phyloP scores from a whole-genome alignment of 306 rosid genomes.

The Vachellia collinsii region DNA sequence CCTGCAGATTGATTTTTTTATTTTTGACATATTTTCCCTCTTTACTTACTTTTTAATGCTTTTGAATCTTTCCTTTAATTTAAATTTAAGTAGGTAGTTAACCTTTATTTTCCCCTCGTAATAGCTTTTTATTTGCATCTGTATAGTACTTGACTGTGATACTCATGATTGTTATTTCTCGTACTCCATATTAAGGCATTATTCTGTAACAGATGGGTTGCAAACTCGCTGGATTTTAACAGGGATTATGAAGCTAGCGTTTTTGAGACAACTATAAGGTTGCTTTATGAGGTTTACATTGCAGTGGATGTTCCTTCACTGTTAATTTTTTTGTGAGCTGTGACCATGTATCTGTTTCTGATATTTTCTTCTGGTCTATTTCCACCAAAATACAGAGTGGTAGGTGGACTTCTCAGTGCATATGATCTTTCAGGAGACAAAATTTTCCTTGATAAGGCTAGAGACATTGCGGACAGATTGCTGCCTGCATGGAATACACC shows the following conservation, averaged over 20 bases:
- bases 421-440: constrained; percentile 94
- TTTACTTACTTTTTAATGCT: constrained; percentile 21
- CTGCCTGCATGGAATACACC: constrained; percentile 98
- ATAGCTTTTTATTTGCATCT: constrained; percentile 15
- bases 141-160: constrained; percentile 27
- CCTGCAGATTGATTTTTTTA: constrained; percentile 26
- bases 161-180: constrained; percentile 24
- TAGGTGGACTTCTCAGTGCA: constrained; percentile 98
- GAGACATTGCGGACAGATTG: constrained; percentile 91
- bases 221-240: constrained; percentile 82
- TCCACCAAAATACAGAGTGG: constrained; percentile 74
- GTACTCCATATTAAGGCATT: constrained; percentile 32
- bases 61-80: constrained; percentile 11
- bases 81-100: constrained; percentile 3
- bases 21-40: constrained; percentile 13
- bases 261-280: constrained; percentile 99
- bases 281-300: constrained; percentile 87
- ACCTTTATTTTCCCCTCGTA: not conserved
- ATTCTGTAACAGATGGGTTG: constrained; percentile 82
- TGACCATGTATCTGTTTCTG: constrained; percentile 2
- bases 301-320: constrained; percentile 52
- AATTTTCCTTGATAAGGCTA: constrained; percentile 87
- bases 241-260: constrained; percentile 97
- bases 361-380: constrained; percentile 33
- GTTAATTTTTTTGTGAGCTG: constrained; percentile 26